Evolutionary conservation across 495 filamentous ascomycete genomes (phyloP).

Genomic region (Jackrogersella multiformis): DNA sequence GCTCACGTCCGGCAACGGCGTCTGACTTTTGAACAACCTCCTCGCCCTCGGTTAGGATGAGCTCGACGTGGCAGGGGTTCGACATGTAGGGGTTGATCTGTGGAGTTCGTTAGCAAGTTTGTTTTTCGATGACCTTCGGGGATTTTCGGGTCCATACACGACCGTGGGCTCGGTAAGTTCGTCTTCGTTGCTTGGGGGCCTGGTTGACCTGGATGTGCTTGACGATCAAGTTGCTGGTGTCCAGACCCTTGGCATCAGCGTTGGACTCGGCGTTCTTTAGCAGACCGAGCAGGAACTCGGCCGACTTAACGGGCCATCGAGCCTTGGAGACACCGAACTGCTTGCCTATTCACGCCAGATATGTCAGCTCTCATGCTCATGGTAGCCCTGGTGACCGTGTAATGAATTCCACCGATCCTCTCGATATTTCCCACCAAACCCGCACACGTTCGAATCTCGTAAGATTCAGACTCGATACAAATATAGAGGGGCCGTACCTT

Average conservation of each 20-base stretch:
- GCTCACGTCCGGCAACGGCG: conserved; percentile 67
- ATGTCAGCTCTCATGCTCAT: conserved; percentile 41
- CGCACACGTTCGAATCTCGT: background rate
- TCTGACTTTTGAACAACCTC: conserved; percentile 89
- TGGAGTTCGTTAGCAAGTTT: conserved; percentile 27
- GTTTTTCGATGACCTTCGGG: background rate
- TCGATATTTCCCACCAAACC: background rate
- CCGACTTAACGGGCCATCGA: conserved; percentile 99
- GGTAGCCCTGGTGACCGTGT: background rate
- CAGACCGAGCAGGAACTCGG: conserved; percentile 94
- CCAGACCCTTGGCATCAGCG: conserved; percentile 98
- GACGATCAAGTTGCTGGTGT: conserved; percentile 94
- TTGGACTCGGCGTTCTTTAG: conserved; percentile 99
- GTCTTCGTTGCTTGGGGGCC: conserved; percentile 95
- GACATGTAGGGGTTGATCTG: conserved; percentile 99
- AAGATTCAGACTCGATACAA: background rate
- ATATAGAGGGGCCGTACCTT: conserved; percentile 76
- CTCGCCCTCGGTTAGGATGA: conserved; percentile 96
- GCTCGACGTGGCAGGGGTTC: conserved; percentile 99
- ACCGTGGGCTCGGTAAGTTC: conserved; percentile 99
- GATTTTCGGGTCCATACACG: conserved; percentile 74
- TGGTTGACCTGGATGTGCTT: conserved; percentile 99
- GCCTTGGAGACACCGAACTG: conserved; percentile 96
- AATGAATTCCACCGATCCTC: background rate
- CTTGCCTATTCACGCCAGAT: conserved; percentile 74